Evolutionary conservation across 345 rosid species (phyloP).

Genomic region (Linum usitatissimum): DNA sequence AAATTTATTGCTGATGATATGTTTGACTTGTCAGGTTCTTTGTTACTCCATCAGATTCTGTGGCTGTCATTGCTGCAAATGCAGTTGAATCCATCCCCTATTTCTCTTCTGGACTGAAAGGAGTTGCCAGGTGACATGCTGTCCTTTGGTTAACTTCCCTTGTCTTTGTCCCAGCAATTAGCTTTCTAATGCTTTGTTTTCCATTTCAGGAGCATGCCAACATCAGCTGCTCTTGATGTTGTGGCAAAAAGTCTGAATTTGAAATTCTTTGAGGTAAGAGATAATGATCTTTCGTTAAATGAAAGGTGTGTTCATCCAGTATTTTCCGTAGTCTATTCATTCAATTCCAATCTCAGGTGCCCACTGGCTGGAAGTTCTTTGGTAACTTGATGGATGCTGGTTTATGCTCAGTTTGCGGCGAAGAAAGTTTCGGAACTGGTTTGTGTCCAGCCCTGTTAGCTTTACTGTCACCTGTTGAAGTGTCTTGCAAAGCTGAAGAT

Average conservation of each 20-base stretch:
- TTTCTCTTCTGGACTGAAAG: slow-evolving; percentile 87
- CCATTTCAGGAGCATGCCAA: slow-evolving; percentile 94
- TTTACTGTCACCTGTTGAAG: background rate
- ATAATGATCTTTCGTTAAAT: background rate
- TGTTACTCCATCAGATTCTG: slow-evolving; percentile 98
- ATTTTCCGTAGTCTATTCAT: too few species aligned
- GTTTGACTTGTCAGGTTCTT: slow-evolving; percentile 52
- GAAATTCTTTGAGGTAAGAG: slow-evolving; percentile 87
- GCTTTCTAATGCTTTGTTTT: slow-evolving; percentile 5
- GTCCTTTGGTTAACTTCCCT: slow-evolving; percentile 9
- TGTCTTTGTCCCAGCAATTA: background rate
- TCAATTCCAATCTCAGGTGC: slow-evolving; percentile 45
- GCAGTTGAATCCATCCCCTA: slow-evolving; percentile 85
- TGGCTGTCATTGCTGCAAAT: slow-evolving; percentile 97
- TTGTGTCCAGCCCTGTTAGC: slow-evolving; percentile 16
- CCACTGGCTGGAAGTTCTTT: slow-evolving; percentile 98
- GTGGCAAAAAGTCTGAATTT: slow-evolving; percentile 76
- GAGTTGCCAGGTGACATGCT: slow-evolving; percentile 81
- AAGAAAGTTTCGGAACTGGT: slow-evolving; percentile 99
- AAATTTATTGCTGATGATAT: slow-evolving; percentile 6
- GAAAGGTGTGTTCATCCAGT: background rate
- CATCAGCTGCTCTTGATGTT: slow-evolving; percentile 97
- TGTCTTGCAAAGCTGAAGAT: background rate
- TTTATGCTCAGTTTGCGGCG: slow-evolving; percentile 89
- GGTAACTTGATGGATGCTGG: slow-evolving; percentile 99